A percentile compares a stretch with the other conserved stretches of the same genome.
phyloP scores from a whole-genome alignment of 169 alveolate genomes.

The Plasmodium chabaudi region DNA sequence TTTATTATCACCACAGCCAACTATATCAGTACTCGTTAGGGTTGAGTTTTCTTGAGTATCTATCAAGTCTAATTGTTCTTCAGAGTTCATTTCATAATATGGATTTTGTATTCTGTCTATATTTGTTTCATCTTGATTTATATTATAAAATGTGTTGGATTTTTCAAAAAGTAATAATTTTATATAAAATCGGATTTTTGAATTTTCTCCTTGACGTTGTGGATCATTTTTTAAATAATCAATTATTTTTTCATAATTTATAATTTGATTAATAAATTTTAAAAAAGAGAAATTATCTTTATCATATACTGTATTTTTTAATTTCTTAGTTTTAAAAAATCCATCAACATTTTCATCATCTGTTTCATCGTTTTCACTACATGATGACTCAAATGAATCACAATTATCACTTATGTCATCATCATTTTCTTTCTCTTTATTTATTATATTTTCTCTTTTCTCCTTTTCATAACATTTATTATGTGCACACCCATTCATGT shows the following conservation, averaged over 20 bases:
- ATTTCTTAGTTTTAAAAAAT: conserved; percentile 68
- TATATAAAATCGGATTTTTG: conserved; percentile 48
- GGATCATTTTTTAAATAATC: conserved; percentile 64
- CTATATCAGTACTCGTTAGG: background rate
- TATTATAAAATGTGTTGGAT: conserved; percentile 8
- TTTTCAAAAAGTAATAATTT: conserved; percentile 63
- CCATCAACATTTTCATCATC: conserved; percentile 77
- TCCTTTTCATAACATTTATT: conserved; percentile 14
- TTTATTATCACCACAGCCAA: background rate
- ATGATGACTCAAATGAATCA: conserved; percentile 48
- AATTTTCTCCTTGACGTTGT: conserved; percentile 63
- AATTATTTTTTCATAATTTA: conserved; percentile 75
- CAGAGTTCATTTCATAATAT: no score
- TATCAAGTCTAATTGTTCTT: no score
- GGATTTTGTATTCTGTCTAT: no score
- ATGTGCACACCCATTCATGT: conserved; percentile 9
- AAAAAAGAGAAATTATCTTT: conserved; percentile 45
- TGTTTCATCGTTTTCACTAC: conserved; percentile 70
- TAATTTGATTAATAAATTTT: conserved; percentile 45
- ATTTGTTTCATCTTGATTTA: background rate
- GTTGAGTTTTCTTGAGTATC: background rate
- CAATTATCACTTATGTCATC: background rate
- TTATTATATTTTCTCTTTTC: background rate
- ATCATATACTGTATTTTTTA: conserved; percentile 70
- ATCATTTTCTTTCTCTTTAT: conserved; percentile 6